phyloP scores from a whole-genome alignment of 345 rosid genomes.

The Clausena lansium region DNA sequence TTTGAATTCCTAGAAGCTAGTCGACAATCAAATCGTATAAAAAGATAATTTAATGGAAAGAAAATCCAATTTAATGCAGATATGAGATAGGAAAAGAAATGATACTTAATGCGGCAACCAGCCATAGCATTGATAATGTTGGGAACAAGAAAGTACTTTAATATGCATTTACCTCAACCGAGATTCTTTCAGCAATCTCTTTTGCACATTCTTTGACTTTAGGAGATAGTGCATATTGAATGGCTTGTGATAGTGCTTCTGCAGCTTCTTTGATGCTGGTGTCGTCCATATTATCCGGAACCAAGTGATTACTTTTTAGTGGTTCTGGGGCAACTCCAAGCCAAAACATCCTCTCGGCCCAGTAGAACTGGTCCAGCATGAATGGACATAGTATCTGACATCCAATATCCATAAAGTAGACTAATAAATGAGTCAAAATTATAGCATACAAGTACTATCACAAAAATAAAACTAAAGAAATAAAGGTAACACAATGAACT shows the following conservation, averaged over 20 bases:
- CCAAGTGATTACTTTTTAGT: constrained; percentile 51
- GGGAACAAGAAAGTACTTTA: not conserved
- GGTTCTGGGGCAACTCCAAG: constrained; percentile 88
- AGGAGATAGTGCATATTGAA: constrained; percentile 53
- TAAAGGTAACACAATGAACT: not conserved
- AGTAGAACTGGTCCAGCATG: constrained; percentile 87
- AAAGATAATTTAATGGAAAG: not conserved
- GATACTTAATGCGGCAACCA: not conserved
- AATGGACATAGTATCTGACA: constrained; percentile 84
- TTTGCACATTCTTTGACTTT: constrained; percentile 46
- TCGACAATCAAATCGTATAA: not conserved
- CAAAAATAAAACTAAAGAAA: not conserved
- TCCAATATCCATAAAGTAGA: constrained; percentile 6
- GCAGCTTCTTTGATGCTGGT: constrained; percentile 45
- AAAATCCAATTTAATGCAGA: not conserved
- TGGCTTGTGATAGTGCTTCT: constrained; percentile 47
- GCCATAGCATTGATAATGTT: not conserved
- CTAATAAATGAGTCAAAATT: not conserved
- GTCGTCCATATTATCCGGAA: constrained; percentile 43
- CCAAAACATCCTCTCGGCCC: constrained; percentile 95
- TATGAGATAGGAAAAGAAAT: not conserved
- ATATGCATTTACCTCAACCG: constrained; percentile 54
- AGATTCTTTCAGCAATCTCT: constrained; percentile 51
- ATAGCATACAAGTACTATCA: not conserved
- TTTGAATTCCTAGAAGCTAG: not conserved